Percentiles rank a stretch among this genome's conserved stretches.
These are phyloP conservation scores for Erodium moschatum DNA, from an alignment of 441 rosid genomes.

Conservation along the genomic window DNA sequence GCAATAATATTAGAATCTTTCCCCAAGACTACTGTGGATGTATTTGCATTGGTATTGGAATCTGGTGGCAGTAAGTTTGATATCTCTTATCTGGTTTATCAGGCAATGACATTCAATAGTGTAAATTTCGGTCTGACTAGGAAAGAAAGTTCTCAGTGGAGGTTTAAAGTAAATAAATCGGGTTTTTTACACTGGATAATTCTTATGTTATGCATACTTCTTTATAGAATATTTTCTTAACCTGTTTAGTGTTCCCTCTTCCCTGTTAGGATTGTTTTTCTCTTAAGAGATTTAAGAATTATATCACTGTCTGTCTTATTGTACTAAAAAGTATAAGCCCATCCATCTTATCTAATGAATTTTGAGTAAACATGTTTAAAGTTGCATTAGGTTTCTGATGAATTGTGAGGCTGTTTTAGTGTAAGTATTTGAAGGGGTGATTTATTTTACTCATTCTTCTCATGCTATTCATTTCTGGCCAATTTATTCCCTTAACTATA, in stretches of 20 bases:
- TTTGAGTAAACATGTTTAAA: no score
- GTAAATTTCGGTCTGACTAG: no score
- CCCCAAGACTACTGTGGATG: constrained; percentile 84
- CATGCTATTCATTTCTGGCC: not conserved
- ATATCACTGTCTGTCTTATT: not conserved
- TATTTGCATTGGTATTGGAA: constrained; percentile 74
- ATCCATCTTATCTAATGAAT: not conserved
- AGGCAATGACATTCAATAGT: not conserved
- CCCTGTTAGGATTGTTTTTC: not conserved
- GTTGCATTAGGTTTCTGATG: not conserved
- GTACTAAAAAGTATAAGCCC: not conserved
- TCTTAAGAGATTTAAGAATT: no score
- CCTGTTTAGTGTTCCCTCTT: not conserved
- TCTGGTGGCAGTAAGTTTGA: constrained; percentile 80
- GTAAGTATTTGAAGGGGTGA: not conserved
- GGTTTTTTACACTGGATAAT: not conserved
- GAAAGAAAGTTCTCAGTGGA: not conserved
- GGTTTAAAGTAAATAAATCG: not conserved
- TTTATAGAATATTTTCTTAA: not conserved
- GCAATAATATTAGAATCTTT: constrained; percentile 71
- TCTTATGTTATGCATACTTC: not conserved
- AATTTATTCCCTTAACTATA: not conserved
- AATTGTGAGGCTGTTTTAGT: not conserved
- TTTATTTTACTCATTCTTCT: not conserved
- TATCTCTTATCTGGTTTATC: constrained; percentile 9